These are phyloP conservation scores for Hydrangea macrophylla DNA, from an alignment of 148 eudicot genomes.

Conservation along the genomic window DNA sequence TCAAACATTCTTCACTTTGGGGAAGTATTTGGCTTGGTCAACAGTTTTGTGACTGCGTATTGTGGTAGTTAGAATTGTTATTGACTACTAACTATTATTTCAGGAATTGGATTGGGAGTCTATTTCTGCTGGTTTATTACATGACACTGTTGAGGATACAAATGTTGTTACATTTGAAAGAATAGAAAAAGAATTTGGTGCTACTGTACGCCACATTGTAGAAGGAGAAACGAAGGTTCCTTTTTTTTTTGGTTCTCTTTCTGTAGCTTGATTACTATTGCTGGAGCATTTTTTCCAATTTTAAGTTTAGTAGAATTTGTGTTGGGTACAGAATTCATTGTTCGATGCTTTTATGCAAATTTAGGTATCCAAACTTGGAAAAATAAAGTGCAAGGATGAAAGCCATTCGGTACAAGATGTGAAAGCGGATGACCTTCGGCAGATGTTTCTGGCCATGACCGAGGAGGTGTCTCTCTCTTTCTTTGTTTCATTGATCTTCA, in stretches of 20 bases:
- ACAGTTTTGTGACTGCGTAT: slow-evolving; percentile 2
- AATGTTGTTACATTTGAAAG: slow-evolving; percentile 81
- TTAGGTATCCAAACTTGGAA: slow-evolving; percentile 96
- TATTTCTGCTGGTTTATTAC: slow-evolving; percentile 93
- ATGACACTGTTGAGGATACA: slow-evolving; percentile 99
- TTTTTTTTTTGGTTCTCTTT: slow-evolving; percentile 10
- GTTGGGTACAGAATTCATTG: not conserved
- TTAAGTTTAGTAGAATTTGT: not conserved
- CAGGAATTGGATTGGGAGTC: slow-evolving; percentile 99
- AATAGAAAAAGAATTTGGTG: slow-evolving; percentile 81
- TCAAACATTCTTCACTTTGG: slow-evolving; percentile 7
- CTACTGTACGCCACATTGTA: slow-evolving; percentile 85
- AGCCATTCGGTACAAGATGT: slow-evolving; percentile 76
- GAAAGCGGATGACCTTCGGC: slow-evolving; percentile 94
- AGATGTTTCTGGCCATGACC: slow-evolving; percentile 98
- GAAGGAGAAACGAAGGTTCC: slow-evolving; percentile 99
- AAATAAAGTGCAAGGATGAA: slow-evolving; percentile 74
- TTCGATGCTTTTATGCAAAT: slow-evolving; percentile 12
- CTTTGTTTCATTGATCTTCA: not conserved
- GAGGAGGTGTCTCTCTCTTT: slow-evolving; percentile 60
- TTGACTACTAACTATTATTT: slow-evolving; percentile 19
- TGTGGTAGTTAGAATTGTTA: slow-evolving; percentile 8
- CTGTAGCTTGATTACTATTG: not conserved
- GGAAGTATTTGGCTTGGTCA: not conserved
- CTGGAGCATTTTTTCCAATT: not conserved